phyloP scores from a whole-genome alignment of 108 stramenopile genomes.

The Fistulifera pelliculosa region DNA sequence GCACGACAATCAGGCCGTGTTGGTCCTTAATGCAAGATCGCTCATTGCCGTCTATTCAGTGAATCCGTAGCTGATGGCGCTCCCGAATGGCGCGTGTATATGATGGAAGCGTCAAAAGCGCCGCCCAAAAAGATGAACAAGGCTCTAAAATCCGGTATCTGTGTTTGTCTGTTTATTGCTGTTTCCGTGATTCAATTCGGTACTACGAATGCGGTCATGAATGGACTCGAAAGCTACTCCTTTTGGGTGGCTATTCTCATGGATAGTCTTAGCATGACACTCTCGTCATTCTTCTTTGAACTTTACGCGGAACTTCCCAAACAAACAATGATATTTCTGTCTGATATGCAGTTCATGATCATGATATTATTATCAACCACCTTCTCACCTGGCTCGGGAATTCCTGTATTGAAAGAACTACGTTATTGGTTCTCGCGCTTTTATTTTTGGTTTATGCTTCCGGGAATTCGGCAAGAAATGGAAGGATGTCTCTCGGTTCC shows the following conservation, averaged over 20 bases:
- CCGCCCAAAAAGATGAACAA: slow-evolving; percentile 33
- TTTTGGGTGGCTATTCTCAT: slow-evolving; percentile 45
- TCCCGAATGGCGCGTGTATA: slow-evolving; percentile 47
- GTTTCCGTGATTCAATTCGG: slow-evolving; percentile 30
- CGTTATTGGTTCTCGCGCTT: slow-evolving; percentile 52
- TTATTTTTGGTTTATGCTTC: slow-evolving; percentile 63
- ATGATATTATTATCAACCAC: slow-evolving; percentile 67
- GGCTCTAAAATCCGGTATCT: slow-evolving; percentile 14
- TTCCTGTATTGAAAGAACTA: slow-evolving; percentile 36
- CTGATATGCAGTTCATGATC: slow-evolving; percentile 37
- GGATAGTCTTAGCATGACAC: slow-evolving; percentile 27
- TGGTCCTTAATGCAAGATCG: slow-evolving; percentile 33
- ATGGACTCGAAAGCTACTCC: slow-evolving; percentile 18
- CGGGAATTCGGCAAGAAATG: slow-evolving; percentile 35
- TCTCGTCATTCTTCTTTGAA: slow-evolving; percentile 11
- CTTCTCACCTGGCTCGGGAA: slow-evolving; percentile 51
- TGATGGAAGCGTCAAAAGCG: slow-evolving; percentile 58
- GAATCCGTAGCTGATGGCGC: slow-evolving; percentile 46
- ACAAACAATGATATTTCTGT: slow-evolving; percentile 30
- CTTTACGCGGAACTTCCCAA: slow-evolving; percentile 35
- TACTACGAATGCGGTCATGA: slow-evolving; percentile 18
- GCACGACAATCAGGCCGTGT: slow-evolving; percentile 21
- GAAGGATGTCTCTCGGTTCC: slow-evolving; percentile 48
- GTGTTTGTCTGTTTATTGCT: slow-evolving; percentile 16
- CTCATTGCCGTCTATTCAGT: slow-evolving; percentile 39